Evolutionary conservation across 2,329 filamentous ascomycete genomes (phyloP).

Genomic region (Cladosporium cucumerinum): DNA sequence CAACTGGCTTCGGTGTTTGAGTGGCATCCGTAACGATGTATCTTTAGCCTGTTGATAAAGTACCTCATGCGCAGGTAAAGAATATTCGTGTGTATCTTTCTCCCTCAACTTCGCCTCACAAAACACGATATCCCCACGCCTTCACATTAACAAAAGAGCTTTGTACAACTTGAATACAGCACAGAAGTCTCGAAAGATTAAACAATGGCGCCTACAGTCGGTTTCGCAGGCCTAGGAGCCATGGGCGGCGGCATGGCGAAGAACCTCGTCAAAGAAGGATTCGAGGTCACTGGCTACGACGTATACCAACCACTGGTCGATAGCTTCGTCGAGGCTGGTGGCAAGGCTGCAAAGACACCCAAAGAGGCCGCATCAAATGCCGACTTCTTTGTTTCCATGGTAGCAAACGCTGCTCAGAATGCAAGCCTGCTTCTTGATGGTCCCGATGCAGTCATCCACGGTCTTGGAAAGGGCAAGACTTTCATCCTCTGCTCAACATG

Average conservation of each 20-base stretch:
- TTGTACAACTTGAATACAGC: not conserved
- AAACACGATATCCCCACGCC: not conserved
- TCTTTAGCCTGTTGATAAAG: constrained; percentile 10
- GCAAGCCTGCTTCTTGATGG: constrained; percentile 62
- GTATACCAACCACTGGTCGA: constrained; percentile 65
- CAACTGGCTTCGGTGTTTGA: constrained; percentile 12
- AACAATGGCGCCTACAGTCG: constrained; percentile 20
- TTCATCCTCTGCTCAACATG: constrained; percentile 70
- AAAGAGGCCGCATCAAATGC: constrained; percentile 59
- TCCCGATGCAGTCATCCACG: constrained; percentile 50
- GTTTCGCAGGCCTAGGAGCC: constrained; percentile 71
- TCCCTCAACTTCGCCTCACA: not conserved
- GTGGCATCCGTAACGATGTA: not conserved
- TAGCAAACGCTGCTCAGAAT: constrained; percentile 68
- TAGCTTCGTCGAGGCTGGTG: constrained; percentile 62
- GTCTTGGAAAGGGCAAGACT: constrained; percentile 56
- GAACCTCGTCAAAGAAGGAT: constrained; percentile 65
- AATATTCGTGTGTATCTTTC: not conserved
- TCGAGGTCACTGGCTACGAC: constrained; percentile 67
- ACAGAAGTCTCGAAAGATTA: not conserved
- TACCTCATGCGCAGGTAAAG: not conserved
- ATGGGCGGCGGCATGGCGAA: constrained; percentile 83
- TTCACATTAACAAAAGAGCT: not conserved
- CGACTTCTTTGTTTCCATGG: constrained; percentile 68
- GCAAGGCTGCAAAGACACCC: constrained; percentile 57